Conservation (phyloP, 495 filamentous ascomycete species). For the Annulohypoxylon nitens region DNA sequence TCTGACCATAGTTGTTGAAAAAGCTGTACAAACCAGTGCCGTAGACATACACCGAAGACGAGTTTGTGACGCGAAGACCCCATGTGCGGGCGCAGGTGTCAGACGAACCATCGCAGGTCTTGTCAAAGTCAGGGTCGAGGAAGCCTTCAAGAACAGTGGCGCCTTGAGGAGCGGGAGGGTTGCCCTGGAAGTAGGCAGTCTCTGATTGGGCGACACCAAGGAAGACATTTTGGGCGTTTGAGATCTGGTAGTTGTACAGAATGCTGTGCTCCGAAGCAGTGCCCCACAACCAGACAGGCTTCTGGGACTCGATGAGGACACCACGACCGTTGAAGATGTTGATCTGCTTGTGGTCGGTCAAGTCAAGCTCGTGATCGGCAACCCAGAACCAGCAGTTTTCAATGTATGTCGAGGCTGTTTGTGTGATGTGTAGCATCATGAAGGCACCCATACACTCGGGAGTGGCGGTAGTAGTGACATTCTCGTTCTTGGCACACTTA, state of each 20-base stretch:
- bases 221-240: constrained; percentile 83
- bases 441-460: constrained; percentile 78
- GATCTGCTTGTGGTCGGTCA: constrained; percentile 80
- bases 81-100: constrained; percentile 81
- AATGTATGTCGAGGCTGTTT: constrained; percentile 78
- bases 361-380: constrained; percentile 91
- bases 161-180: constrained; percentile 78
- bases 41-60: constrained; percentile 76
- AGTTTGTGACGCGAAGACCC: constrained; percentile 83
- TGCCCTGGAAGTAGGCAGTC: constrained; percentile 91
- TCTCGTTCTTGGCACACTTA: constrained; percentile 79
- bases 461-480: constrained; percentile 64
- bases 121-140: constrained; percentile 81
- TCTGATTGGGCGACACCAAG: constrained; percentile 91
- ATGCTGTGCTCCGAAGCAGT: constrained; percentile 89
- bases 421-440: constrained; percentile 83
- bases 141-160: constrained; percentile 73
- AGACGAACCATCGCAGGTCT: constrained; percentile 70
- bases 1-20: constrained; percentile 87
- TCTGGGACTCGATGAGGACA: constrained; percentile 76
- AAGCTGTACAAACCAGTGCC: constrained; percentile 88
- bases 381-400: constrained; percentile 98
- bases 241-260: constrained; percentile 89
- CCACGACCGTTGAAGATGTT: constrained; percentile 94
- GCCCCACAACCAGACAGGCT: constrained; percentile 78